A percentile compares a stretch with the other conserved stretches of the same genome.
Evolutionary conservation across 345 rosid species (phyloP).

Genomic region (Lenwebbia sp.): DNA sequence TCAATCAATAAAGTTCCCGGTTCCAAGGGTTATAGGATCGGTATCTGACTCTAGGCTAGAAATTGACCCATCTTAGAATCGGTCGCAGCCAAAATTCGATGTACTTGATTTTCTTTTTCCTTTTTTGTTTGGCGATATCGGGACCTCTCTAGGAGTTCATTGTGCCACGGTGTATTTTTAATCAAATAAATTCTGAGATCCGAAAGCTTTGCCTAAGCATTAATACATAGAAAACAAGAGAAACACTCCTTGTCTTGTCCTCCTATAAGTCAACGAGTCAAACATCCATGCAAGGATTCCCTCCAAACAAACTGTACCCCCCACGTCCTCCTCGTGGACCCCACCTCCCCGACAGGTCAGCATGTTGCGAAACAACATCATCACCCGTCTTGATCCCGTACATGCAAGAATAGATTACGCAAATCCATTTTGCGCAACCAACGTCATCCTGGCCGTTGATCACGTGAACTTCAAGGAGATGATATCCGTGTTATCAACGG

Average conservation of each 20-base stretch:
- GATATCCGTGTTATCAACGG: neutral
- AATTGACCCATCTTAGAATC: neutral
- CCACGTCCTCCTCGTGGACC: neutral
- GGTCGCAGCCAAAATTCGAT: rapidly evolving
- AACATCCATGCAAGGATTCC: neutral
- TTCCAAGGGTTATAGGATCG: neutral
- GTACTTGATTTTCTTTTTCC: too few relatives aligned
- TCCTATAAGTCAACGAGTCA: neutral
- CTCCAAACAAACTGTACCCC: too few relatives aligned
- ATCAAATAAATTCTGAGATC: neutral
- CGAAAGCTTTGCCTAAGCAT: neutral
- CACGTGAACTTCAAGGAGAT: neutral
- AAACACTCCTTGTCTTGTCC: neutral
- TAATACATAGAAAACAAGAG: neutral
- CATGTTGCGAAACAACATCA: neutral
- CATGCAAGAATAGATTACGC: rapidly evolving
- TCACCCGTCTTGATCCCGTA: neutral
- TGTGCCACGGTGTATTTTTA: neutral
- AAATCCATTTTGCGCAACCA: neutral
- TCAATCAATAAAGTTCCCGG: neutral
- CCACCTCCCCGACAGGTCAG: neutral
- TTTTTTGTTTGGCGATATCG: neutral
- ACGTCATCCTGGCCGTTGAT: neutral
- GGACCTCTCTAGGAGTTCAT: neutral
- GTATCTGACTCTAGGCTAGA: rapidly evolving